phyloP scores from a whole-genome alignment of 768 basidiomycete genomes.

The Suillus bovinus region DNA sequence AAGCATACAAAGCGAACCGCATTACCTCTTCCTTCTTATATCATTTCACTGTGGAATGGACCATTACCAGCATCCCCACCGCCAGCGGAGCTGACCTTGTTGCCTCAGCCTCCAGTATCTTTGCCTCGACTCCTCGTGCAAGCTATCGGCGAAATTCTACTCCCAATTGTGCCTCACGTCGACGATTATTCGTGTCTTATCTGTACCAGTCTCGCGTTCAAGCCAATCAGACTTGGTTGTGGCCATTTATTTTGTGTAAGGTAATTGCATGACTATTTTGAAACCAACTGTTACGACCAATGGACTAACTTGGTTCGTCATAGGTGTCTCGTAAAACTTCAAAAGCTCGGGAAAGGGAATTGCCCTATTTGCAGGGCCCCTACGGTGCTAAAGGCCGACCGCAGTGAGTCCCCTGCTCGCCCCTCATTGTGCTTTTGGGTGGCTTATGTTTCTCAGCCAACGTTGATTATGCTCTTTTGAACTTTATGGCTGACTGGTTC shows the following conservation, averaged over 20 bases:
- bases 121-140: slow-evolving; percentile 72
- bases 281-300: no score
- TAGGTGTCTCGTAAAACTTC: slow-evolving; percentile 86
- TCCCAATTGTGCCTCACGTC: slow-evolving; percentile 77
- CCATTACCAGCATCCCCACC: slow-evolving; percentile 16
- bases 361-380: slow-evolving; percentile 88
- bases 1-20: slow-evolving; percentile 92
- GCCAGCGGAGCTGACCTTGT: slow-evolving; percentile 33
- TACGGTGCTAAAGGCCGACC: slow-evolving; percentile 74
- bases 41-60: slow-evolving; percentile 21
- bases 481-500: slow-evolving; percentile 94
- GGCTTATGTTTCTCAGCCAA: slow-evolving; percentile 48
- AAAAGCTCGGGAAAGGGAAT: slow-evolving; percentile 68
- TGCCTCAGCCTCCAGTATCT: slow-evolving; percentile 34
- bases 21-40: slow-evolving; percentile 55
- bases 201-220: slow-evolving; percentile 89
- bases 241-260: slow-evolving; percentile 79
- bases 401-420: slow-evolving; percentile 49
- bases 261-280: slow-evolving; percentile 25
- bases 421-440: background rate
- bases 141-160: slow-evolving; percentile 76
- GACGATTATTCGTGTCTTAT: slow-evolving; percentile 89
- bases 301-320: slow-evolving; percentile 22
- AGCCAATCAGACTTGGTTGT: slow-evolving; percentile 82
- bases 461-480: slow-evolving; percentile 75